A percentile compares a stretch with the other conserved stretches of the same genome.
Conservation (phyloP, 108 stramenopile species). For the Poteriospumella lacustris region DNA sequence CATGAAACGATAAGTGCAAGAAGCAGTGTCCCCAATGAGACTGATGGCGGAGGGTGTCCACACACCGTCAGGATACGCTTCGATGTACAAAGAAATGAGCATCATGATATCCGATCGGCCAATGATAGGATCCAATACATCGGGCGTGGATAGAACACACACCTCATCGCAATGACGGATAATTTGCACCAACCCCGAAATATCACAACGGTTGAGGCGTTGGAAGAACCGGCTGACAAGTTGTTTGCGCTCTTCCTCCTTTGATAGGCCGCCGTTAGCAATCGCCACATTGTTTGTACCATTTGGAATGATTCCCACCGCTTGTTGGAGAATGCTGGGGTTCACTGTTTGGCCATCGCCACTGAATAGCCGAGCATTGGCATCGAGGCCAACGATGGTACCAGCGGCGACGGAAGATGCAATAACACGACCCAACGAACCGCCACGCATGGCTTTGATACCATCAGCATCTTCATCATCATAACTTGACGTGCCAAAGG, state of each 20-base stretch:
- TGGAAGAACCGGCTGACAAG: not conserved
- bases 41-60: too few relatives aligned
- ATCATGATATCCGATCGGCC: not conserved
- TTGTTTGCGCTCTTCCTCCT: not conserved
- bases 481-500: too few relatives aligned
- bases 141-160: not conserved
- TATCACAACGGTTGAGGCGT: not conserved
- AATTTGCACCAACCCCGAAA: not conserved
- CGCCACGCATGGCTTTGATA: not conserved
- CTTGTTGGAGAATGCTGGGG: not conserved
- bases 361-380: too few relatives aligned
- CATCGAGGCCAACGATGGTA: too few relatives aligned
- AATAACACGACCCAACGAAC: not conserved
- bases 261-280: too few relatives aligned
- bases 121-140: not conserved
- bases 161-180: not conserved
- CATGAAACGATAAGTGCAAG: too few relatives aligned
- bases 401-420: not conserved
- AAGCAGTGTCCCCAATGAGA: too few relatives aligned
- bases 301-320: not conserved
- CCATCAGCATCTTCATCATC: not conserved
- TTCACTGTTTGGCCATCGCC: not conserved
- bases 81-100: too few relatives aligned
- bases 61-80: too few relatives aligned
- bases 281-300: too few relatives aligned